These are phyloP conservation scores for Termitomyces sp. DNA, from an alignment of 768 basidiomycete species.

Conservation along the genomic window DNA sequence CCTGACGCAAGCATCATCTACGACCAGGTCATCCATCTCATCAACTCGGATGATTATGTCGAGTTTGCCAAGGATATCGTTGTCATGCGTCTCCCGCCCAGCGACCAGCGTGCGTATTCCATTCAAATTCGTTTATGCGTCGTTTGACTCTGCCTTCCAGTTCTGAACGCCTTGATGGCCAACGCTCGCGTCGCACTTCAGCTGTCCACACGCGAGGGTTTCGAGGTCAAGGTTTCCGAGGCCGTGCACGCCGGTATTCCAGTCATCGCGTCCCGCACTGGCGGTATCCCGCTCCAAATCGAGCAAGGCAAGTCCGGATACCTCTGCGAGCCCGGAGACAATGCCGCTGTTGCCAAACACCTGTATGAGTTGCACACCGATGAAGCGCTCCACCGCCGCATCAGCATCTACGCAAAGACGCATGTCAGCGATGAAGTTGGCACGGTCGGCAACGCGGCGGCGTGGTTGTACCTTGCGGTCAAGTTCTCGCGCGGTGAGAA, in stretches of 20 bases:
- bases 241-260: conserved; percentile 90
- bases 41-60: conserved; percentile 48
- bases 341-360: conserved; percentile 68
- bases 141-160: conserved; percentile 28
- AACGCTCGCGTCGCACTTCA: conserved; percentile 89
- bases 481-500: conserved; percentile 77
- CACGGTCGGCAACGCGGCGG: conserved; percentile 76
- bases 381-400: conserved; percentile 55
- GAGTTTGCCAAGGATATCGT: conserved; percentile 61
- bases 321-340: conserved; percentile 76
- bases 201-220: conserved; percentile 91
- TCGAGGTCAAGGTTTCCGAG: conserved; percentile 96
- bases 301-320: conserved; percentile 86
- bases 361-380: conserved; percentile 79
- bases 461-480: conserved; percentile 66
- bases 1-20: conserved; percentile 93
- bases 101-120: conserved; percentile 69
- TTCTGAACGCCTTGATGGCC: conserved; percentile 85
- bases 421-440: conserved; percentile 84
- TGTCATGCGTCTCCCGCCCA: conserved; percentile 78
- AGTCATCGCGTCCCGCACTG: conserved; percentile 79
- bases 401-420: conserved; percentile 66
- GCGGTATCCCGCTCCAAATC: conserved; percentile 93
- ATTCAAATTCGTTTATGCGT: not conserved
- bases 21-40: conserved; percentile 67